Percentiles rank a stretch among this genome's conserved stretches.
Conservation (phyloP, 2,329 filamentous ascomycete species). For the Claviceps humidiphila region DNA sequence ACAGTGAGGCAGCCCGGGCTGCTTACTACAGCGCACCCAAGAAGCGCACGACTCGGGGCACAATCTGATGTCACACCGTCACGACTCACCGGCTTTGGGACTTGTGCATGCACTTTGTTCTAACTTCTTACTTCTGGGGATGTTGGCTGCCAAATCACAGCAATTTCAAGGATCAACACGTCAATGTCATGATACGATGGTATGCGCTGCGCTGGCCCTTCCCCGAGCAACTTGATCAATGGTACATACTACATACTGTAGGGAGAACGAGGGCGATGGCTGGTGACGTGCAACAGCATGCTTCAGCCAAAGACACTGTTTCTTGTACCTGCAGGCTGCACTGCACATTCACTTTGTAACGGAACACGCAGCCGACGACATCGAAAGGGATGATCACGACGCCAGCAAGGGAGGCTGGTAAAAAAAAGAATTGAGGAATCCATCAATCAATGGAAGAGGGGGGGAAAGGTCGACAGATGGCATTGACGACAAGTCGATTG, state of each 20-base stretch:
- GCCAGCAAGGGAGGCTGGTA: background rate
- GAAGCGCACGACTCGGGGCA: background rate
- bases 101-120: no score
- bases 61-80: background rate
- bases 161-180: constrained; percentile 4
- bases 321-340: background rate
- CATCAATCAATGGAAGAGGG: background rate
- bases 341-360: background rate
- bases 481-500: background rate
- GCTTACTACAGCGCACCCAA: background rate
- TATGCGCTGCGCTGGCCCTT: background rate
- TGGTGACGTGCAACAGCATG: background rate
- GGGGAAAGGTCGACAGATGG: background rate
- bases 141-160: constrained; percentile 4
- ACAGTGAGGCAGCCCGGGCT: background rate
- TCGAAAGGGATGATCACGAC: background rate
- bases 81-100: background rate
- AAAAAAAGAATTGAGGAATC: background rate
- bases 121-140: background rate
- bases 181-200: background rate
- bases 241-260: no score
- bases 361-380: background rate
- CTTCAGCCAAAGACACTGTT: background rate
- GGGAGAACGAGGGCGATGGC: background rate
- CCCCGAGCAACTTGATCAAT: no score